Evolutionary conservation across 768 basidiomycete species (phyloP).

Genomic region (Calocybe cyanea): DNA sequence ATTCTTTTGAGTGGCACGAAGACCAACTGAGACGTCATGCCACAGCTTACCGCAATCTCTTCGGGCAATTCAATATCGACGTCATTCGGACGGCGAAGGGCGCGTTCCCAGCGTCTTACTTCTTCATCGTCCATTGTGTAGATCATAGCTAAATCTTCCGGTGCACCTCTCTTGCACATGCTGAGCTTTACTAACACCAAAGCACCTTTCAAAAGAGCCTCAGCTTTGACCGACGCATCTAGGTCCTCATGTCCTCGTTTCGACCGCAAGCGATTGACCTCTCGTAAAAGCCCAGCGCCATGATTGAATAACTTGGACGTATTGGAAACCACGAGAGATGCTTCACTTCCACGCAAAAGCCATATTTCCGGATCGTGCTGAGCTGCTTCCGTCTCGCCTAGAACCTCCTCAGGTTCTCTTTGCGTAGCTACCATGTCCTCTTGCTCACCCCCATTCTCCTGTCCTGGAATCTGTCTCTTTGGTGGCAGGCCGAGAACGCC

Average conservation of each 20-base stretch:
- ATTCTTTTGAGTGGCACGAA: not conserved
- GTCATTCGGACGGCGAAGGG: slow-evolving; percentile 15
- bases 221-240: slow-evolving; percentile 26
- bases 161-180: slow-evolving; percentile 65
- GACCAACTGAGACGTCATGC: not conserved
- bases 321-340: slow-evolving; percentile 41
- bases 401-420: slow-evolving; percentile 35
- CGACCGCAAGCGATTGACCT: slow-evolving; percentile 55
- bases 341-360: slow-evolving; percentile 63
- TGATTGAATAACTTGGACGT: slow-evolving; percentile 36
- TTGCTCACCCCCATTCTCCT: slow-evolving; percentile 12
- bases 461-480: slow-evolving; percentile 2
- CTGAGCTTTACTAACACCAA: slow-evolving; percentile 64
- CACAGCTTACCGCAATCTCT: slow-evolving; percentile 23
- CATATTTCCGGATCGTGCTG: slow-evolving; percentile 42
- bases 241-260: slow-evolving; percentile 49
- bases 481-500: slow-evolving; percentile 54
- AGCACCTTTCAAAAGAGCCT: slow-evolving; percentile 53
- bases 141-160: slow-evolving; percentile 70
- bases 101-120: slow-evolving; percentile 42
- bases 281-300: slow-evolving; percentile 41
- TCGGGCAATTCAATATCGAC: slow-evolving; percentile 25
- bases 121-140: slow-evolving; percentile 60
- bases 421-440: slow-evolving; percentile 56
- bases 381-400: slow-evolving; percentile 11